phyloP scores from a whole-genome alignment of 345 rosid species.

The Lepidium didymum region DNA sequence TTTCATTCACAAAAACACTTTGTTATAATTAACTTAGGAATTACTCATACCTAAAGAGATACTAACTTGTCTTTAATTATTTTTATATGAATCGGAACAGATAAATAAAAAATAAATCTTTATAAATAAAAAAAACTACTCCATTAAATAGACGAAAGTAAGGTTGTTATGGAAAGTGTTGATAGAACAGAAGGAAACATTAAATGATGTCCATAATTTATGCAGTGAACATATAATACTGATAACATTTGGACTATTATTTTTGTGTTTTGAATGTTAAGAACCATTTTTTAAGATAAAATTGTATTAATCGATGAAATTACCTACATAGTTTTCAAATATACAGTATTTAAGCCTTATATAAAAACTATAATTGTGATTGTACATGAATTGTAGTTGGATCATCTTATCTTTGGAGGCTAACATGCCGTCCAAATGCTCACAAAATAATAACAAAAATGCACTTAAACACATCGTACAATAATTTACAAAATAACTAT shows the following conservation, averaged over 20 bases:
- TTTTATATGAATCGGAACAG: not conserved
- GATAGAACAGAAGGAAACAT: not conserved
- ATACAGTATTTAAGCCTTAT: too few relatives aligned
- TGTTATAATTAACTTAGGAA: not conserved
- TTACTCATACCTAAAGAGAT: not conserved
- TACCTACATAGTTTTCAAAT: not conserved
- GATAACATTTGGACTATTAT: not conserved
- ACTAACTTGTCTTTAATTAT: not conserved
- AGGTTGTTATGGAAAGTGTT: not conserved
- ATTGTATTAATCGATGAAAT: not conserved
- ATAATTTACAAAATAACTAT: not conserved
- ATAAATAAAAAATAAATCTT: not conserved
- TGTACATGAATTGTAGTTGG: not conserved
- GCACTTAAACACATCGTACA: not conserved
- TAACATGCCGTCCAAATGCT: not conserved
- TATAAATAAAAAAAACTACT: too few relatives aligned
- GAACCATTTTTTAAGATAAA: not conserved
- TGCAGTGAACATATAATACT: not conserved
- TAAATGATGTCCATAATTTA: not conserved
- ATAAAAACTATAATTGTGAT: not conserved
- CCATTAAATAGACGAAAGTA: too few relatives aligned
- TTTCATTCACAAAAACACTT: slow-evolving; percentile 13
- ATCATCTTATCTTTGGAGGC: not conserved
- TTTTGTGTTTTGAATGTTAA: not conserved
- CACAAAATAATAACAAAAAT: too few relatives aligned